Percentiles rank a stretch among this genome's conserved stretches.
These are phyloP conservation scores for Apiospora saccharicola DNA, from an alignment of 2,329 filamentous ascomycete genomes.

Conservation along the genomic window DNA sequence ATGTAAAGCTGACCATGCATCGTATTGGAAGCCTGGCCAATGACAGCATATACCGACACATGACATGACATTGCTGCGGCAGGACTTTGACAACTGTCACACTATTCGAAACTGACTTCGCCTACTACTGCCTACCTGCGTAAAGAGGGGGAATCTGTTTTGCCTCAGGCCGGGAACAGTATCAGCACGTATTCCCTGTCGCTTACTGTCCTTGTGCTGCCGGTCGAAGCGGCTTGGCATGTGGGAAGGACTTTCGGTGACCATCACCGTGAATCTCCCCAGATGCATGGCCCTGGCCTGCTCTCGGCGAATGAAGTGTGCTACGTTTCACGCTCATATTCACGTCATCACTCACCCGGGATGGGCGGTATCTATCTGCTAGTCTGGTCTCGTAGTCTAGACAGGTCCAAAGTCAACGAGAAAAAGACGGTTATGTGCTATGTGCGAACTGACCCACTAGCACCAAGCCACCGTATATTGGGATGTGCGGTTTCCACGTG, in stretches of 20 bases:
- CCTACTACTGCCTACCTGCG: background rate
- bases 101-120: background rate
- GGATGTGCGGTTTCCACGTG: conserved; percentile 14
- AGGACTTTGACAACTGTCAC: background rate
- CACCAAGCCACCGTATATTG: conserved; percentile 14
- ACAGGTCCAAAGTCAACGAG: background rate
- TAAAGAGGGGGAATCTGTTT: background rate
- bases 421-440: conserved; percentile 16
- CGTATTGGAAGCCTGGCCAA: background rate
- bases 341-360: conserved; percentile 3
- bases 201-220: background rate
- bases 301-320: background rate
- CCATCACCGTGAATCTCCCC: background rate
- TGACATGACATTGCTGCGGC: background rate
- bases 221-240: conserved; percentile 13
- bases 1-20: background rate
- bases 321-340: conserved; percentile 5
- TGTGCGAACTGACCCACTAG: background rate
- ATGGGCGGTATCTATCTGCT: background rate
- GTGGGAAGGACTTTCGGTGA: background rate
- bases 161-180: background rate
- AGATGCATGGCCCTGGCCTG: background rate
- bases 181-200: background rate
- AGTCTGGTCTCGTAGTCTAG: background rate
- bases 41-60: background rate